Evolutionary conservation across 2,329 filamentous ascomycete genomes (phyloP).

Genomic region (Biscogniauxia mediterranea): DNA sequence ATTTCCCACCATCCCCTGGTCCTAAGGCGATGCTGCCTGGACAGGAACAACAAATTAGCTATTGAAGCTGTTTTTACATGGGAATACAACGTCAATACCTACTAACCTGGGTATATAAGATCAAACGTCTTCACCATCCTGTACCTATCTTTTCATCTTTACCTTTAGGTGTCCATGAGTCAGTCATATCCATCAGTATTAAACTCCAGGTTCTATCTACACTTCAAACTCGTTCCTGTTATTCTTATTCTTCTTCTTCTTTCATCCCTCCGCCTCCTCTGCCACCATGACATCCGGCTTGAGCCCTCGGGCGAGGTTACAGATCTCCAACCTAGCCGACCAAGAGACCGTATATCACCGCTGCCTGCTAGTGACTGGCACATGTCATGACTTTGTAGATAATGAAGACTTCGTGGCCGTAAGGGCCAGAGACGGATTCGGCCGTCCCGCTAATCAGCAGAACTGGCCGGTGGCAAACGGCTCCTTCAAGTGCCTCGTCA

Average conservation of each 20-base stretch:
- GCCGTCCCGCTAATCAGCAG: constrained; percentile 2
- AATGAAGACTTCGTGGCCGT: constrained; percentile 10
- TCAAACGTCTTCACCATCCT: background rate
- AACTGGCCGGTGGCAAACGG: constrained; percentile 12
- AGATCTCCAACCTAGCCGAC: constrained; percentile 5
- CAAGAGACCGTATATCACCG: constrained; percentile 11
- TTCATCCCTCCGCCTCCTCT: background rate
- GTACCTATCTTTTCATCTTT: background rate
- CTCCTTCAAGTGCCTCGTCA: constrained; percentile 13
- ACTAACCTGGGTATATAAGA: too few species aligned
- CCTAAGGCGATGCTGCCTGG: too few species aligned
- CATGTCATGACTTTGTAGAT: constrained; percentile 2
- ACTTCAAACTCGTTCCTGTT: too few species aligned
- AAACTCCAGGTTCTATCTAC: too few species aligned
- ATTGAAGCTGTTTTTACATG: too few species aligned
- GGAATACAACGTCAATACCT: too few species aligned
- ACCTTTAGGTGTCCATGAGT: background rate
- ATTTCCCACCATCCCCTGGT: too few species aligned
- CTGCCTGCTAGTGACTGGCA: constrained; percentile 12
- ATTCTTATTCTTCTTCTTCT: too few species aligned
- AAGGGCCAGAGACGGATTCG: constrained; percentile 9
- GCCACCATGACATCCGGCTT: background rate
- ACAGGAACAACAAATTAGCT: too few species aligned
- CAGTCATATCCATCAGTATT: too few species aligned
- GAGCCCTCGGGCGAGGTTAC: background rate